A percentile compares a stretch with the other conserved stretches of the same genome.
Evolutionary conservation across 2,329 filamentous ascomycete species (phyloP).

Genomic region (Aspergillus vadensis): DNA sequence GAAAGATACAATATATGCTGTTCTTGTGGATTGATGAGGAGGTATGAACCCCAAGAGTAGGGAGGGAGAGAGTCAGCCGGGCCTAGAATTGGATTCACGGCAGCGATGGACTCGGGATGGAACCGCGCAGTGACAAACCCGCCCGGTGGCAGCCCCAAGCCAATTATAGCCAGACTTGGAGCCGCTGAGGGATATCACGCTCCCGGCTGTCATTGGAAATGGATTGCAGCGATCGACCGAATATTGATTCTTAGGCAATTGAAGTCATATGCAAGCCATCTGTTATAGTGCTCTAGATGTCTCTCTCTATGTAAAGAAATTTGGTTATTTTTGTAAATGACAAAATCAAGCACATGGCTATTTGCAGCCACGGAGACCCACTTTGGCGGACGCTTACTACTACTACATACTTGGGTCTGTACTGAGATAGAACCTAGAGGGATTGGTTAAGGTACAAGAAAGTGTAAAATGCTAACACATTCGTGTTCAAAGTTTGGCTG

Average conservation of each 20-base stretch:
- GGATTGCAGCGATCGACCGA: not conserved
- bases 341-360: no score
- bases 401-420: no score
- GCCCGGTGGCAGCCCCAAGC: not conserved
- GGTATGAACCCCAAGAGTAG: not conserved
- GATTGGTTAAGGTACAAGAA: no score
- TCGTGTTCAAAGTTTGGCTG: no score
- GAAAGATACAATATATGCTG: not conserved
- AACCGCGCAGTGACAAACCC: not conserved
- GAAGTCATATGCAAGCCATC: no score
- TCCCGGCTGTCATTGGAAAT: conserved; percentile 1
- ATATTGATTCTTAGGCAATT: not conserved
- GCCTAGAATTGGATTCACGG: conserved; percentile 1
- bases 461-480: no score
- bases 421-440: no score
- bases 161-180: not conserved
- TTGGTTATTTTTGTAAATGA: no score
- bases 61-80: not conserved
- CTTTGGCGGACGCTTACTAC: no score
- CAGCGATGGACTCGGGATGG: not conserved
- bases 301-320: no score
- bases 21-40: not conserved
- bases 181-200: not conserved
- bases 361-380: no score
- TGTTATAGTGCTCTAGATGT: no score